Evolutionary conservation across 2,329 filamentous ascomycete genomes (phyloP), one percentile per base, ranked within the genome.

Genomic region (Tolypocladium paradoxum): DNA sequence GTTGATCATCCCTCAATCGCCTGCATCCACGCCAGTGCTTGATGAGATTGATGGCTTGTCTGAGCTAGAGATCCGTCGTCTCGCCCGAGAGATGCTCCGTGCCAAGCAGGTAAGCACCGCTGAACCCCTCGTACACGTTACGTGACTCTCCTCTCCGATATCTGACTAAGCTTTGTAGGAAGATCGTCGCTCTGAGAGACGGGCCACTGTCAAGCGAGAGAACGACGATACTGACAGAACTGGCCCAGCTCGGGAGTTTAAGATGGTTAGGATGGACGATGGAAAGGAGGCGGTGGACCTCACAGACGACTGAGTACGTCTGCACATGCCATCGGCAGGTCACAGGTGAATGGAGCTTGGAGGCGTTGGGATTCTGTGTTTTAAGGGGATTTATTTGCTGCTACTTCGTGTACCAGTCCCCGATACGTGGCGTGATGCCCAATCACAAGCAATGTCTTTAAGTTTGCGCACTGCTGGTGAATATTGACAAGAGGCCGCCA

Each of bases 1-100:
- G 38, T 54, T 62, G 55, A 57, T 65, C 4, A 56, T 65, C 1
- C 61, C 60, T 43, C 57, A 50, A 18, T 54, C 56, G 8, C 54
- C 58, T 1, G 48, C 57, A 3, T 47, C 50, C 1, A 27, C 33
- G 33, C 8, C 16, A 6, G 11, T 16, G 1, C 37, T 56, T 31
- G 36, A 46, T 5, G 31, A 33, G 8, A 48, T 64, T 18, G 47
- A 49, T 14, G 20, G 14, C 8, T 53, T 65, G 8, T 55, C 58
- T 0, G 49, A 55, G 2, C 47, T 20, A 4, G 55, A 65, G 9
- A 55, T 62, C 22, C 58, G 60, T 5, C 50, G 49, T 3, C 53
- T 65, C 2, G 61, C 61, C 3, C 8, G 20, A n/a, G 53, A 64
- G 47, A 52, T 58, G 49, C 35, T 64, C 2, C 54, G 16, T 3